Conservation (phyloP, 164 flowering plant genomes). For the Magnolia kwangsiensis region DNA sequence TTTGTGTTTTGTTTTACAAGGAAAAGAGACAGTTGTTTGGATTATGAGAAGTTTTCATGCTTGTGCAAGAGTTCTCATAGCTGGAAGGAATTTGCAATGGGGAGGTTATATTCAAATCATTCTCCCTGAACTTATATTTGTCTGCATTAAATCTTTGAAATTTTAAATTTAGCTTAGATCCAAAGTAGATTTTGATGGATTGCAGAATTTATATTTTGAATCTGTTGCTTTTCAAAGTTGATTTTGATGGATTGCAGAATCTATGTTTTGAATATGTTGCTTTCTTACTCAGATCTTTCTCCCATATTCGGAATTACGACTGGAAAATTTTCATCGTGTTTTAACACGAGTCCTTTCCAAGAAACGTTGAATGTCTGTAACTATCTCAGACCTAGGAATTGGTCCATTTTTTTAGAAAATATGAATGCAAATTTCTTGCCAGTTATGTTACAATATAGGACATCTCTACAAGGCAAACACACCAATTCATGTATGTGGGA, state of each 20-base stretch:
- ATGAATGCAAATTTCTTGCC: no score
- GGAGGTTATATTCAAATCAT: conserved; percentile 2
- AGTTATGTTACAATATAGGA: no score
- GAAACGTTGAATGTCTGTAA: no score
- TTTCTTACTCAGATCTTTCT: neutral
- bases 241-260: no score
- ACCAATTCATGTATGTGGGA: no score
- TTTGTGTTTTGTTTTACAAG: neutral
- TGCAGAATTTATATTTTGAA: neutral
- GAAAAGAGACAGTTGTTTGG: neutral
- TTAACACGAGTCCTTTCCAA: neutral
- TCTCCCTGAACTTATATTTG: neutral
- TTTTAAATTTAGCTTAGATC: neutral
- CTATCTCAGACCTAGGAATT: no score
- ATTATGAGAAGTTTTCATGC: neutral
- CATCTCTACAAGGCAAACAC: no score
- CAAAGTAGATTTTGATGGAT: neutral
- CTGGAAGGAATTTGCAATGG: neutral
- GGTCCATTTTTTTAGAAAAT: no score
- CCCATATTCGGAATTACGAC: neutral
- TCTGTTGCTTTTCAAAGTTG: neutral
- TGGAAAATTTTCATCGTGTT: neutral
- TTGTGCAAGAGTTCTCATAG: neutral
- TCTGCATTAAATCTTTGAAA: neutral
- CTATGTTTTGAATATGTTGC: no score